Conservation (phyloP, 2,329 filamentous ascomycete species). For the Reticulascus tulasneorum region DNA sequence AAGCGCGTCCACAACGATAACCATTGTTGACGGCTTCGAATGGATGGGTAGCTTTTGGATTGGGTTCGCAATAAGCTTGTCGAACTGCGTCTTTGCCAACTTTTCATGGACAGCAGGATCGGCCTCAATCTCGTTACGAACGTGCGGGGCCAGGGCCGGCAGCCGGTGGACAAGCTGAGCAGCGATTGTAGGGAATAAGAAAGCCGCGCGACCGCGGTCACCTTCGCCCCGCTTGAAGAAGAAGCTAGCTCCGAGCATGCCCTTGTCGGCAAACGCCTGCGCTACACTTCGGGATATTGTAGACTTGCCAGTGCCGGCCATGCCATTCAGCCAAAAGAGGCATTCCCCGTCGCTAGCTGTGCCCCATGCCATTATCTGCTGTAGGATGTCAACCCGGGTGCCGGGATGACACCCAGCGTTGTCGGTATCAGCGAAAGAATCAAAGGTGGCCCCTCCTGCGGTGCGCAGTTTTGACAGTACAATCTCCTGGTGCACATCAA, state of each 20-base stretch:
- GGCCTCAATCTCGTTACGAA: not conserved
- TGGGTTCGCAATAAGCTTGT: not conserved
- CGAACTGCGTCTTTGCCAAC: not conserved
- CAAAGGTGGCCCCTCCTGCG: slow-evolving; percentile 19
- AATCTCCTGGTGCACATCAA: not conserved
- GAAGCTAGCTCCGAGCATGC: slow-evolving; percentile 17
- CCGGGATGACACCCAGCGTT: slow-evolving; percentile 20
- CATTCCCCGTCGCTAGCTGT: slow-evolving; percentile 12
- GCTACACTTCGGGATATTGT: slow-evolving; percentile 28
- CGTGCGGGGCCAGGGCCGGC: not conserved
- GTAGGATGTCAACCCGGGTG: slow-evolving; percentile 22
- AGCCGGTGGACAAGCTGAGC: not conserved
- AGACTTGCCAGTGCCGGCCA: slow-evolving; percentile 31
- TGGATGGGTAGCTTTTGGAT: not conserved
- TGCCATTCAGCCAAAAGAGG: slow-evolving; percentile 29
- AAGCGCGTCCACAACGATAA: slow-evolving; percentile 2
- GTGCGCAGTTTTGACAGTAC: slow-evolving; percentile 1
- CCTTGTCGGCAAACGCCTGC: not conserved
- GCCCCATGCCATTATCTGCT: slow-evolving; percentile 21
- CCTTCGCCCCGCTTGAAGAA: slow-evolving; percentile 12
- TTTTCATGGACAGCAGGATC: not conserved
- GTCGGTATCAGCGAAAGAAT: slow-evolving; percentile 23
- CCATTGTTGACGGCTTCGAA: not conserved
- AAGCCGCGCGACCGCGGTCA: not conserved
- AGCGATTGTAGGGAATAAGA: not conserved